These are phyloP conservation scores for Colletotrichum sidae DNA, from an alignment of 2,329 filamentous ascomycete genomes.

Conservation along the genomic window DNA sequence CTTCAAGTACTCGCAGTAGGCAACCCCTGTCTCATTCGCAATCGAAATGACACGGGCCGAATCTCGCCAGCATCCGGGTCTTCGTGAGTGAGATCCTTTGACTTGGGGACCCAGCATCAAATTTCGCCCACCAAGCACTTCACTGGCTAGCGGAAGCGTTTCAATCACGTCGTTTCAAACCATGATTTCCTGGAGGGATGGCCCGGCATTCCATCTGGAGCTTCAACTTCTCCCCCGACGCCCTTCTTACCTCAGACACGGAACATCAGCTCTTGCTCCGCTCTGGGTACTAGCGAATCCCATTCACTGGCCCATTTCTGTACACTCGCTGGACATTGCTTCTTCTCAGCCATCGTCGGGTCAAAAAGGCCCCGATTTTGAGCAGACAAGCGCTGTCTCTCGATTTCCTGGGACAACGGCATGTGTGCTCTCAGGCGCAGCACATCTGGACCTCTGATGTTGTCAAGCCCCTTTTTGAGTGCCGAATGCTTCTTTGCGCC, in stretches of 20 bases:
- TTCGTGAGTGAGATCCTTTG: slow-evolving; percentile 24
- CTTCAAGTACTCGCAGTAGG: not conserved
- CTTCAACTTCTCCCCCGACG: slow-evolving; percentile 4
- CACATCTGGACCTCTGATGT: not conserved
- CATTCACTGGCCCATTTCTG: not conserved
- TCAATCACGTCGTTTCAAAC: slow-evolving; percentile 36
- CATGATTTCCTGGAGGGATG: slow-evolving; percentile 20
- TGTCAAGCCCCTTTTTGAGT: slow-evolving; percentile 1
- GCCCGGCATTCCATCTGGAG: slow-evolving; percentile 8
- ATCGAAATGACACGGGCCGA: not conserved
- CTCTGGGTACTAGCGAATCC: not conserved
- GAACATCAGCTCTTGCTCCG: not conserved
- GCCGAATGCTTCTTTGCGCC: not conserved
- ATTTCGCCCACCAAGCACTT: slow-evolving; percentile 30
- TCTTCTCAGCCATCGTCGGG: slow-evolving; percentile 20
- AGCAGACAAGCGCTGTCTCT: slow-evolving; percentile 9
- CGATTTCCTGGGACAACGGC: too few species aligned
- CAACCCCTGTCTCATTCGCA: slow-evolving; percentile 35
- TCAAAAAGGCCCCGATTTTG: slow-evolving; percentile 11
- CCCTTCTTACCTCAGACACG: too few species aligned
- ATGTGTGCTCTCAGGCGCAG: slow-evolving; percentile 9
- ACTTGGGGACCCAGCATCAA: slow-evolving; percentile 15
- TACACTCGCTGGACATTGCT: slow-evolving; percentile 6
- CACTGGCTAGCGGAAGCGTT: slow-evolving; percentile 31
- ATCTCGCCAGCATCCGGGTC: too few species aligned